Percentiles rank a stretch among this genome's conserved stretches.
Evolutionary conservation across 208 protist genomes (phyloP).

Genomic region (Trypanosoma cruzi): DNA sequence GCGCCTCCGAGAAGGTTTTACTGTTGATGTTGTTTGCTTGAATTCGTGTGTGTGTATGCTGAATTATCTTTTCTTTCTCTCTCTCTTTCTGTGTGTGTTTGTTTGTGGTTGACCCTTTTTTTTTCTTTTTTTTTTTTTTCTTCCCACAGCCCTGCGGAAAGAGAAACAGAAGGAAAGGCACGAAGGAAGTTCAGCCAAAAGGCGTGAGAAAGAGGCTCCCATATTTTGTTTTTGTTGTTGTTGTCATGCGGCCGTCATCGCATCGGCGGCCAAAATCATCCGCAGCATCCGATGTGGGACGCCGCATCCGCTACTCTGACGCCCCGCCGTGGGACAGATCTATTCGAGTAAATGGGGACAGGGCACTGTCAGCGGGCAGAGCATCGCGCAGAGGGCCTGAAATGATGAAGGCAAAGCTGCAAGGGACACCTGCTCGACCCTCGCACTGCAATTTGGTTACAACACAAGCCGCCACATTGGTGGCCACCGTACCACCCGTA

Average conservation of each 20-base stretch:
- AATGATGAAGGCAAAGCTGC: background rate
- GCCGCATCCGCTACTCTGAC: constrained; percentile 2
- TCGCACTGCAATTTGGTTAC: background rate
- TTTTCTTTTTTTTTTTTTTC: constrained; percentile 6
- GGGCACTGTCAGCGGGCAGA: background rate
- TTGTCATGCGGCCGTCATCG: constrained; percentile 11
- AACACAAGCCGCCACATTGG: constrained; percentile 9
- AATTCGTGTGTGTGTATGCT: background rate
- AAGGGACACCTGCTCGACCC: background rate
- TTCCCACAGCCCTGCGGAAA: background rate
- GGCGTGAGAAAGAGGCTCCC: background rate
- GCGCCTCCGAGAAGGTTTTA: too few species aligned
- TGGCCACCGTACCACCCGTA: constrained; percentile 1
- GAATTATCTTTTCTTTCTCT: background rate
- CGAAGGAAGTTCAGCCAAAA: background rate
- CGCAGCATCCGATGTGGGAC: background rate
- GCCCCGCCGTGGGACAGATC: constrained; percentile 34
- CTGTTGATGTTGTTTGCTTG: background rate
- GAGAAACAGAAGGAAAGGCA: background rate
- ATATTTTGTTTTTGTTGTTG: too few species aligned
- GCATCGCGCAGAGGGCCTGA: background rate
- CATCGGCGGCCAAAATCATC: constrained; percentile 21
- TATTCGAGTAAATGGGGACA: constrained; percentile 13
- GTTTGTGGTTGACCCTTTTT: background rate
- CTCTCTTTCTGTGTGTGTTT: background rate